Base-by-base conservation (phyloP, 768 basidiomycete species). In the Hericium coralloides region DNA sequence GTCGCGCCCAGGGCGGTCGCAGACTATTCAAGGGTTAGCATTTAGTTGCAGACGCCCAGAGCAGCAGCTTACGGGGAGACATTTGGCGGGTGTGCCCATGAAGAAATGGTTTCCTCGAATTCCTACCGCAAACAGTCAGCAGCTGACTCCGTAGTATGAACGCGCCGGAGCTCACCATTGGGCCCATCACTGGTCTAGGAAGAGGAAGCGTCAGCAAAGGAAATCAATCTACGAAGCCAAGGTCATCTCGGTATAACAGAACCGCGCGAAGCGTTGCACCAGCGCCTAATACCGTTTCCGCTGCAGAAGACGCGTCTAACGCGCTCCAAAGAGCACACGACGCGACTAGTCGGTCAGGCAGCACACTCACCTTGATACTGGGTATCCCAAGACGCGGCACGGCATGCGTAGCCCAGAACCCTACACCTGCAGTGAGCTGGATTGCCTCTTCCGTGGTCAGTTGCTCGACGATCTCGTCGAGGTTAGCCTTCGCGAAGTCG, bases 31-130 rank as follows among this genome's bases (percentile, higher is more conserved):
- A 43, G 41, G 6, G 17, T 43, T 12, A 6, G 4, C 6, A 2
- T 43, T 14, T 43, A 31, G 41, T 14, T 17, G 41, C 18, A 43
- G 41, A 43, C 12, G 41, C 8, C 18, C 4, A 18, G 41, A 43
- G 41, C 41, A 43, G 15, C 41, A 49, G n/a, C 79, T 51, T 62
- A 82, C 81, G 1, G 88, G 87, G 23, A 90, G 75, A 64, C 84
- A 86, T 69, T 90, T 89, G 10, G 89, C 86, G 10, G 87, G 89
- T 0, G 87, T 87, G 37, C 85, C 76, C 83, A 87, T 87, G 65
- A 89, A 85, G 74, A 89, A 89, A 64, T 85, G 83, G 64, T 84
- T 82, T 15, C 88, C 88, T 60, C 88, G 68, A 52, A 79, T 71
- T n/a, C 76, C 76, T 77, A 25, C 10, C 57, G 10, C 52, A 25